A percentile compares a stretch with the other conserved stretches of the same genome.
Conservation (phyloP, 2,329 filamentous ascomycete genomes). For the Canariomyces notabilis region DNA sequence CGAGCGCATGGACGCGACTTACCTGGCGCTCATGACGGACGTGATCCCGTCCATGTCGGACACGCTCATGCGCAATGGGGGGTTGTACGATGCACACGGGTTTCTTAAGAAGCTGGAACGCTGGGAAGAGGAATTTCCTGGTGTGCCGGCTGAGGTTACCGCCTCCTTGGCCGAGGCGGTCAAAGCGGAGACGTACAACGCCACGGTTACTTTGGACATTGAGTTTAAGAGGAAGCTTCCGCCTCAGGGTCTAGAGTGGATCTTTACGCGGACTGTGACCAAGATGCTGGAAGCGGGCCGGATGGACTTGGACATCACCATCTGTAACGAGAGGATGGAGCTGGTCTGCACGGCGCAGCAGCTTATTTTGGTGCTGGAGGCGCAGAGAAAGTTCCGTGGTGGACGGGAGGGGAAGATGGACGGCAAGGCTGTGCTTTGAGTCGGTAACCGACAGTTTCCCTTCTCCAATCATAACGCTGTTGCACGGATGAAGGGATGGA, state of each 20-base stretch:
- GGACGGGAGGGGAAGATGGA: not conserved
- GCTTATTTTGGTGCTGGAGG: conserved; percentile 22
- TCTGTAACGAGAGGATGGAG: conserved; percentile 24
- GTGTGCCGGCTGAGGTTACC: conserved; percentile 12
- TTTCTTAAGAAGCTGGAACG: conserved; percentile 8
- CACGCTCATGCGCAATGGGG: conserved; percentile 25
- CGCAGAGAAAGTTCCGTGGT: conserved; percentile 19
- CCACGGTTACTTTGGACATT: conserved; percentile 25
- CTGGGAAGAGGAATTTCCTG: conserved; percentile 26
- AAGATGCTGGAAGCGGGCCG: conserved; percentile 24
- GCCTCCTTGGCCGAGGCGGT: conserved; percentile 22
- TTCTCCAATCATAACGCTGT: not conserved
- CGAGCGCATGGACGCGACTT: conserved; percentile 22
- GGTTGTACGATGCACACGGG: conserved; percentile 23
- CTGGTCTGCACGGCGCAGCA: conserved; percentile 20
- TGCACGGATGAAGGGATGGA: not conserved
- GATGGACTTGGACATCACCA: conserved; percentile 24
- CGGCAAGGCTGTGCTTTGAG: conserved; percentile 1
- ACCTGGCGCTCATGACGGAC: conserved; percentile 27
- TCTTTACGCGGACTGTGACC: conserved; percentile 21
- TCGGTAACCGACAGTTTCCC: not conserved
- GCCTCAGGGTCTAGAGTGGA: conserved; percentile 19
- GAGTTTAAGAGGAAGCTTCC: conserved; percentile 27
- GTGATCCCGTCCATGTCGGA: conserved; percentile 28
- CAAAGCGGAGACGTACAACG: conserved; percentile 16